Conservation (phyloP, 192 early-diverging fungal species). For the Obelidium mucronatum region DNA sequence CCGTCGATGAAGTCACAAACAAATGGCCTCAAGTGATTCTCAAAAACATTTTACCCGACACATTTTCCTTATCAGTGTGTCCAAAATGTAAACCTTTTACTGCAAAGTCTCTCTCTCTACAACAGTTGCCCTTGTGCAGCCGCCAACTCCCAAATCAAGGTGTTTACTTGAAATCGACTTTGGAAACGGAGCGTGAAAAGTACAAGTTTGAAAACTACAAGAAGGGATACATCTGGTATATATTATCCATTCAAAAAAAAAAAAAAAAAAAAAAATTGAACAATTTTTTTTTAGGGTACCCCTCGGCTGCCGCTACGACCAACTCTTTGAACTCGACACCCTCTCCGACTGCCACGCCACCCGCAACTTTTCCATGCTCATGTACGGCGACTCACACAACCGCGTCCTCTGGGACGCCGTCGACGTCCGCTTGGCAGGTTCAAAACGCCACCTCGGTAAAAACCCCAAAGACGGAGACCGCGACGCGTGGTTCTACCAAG, state of each 20-base stretch:
- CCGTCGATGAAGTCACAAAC: constrained; percentile 4
- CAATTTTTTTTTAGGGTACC: constrained; percentile 6
- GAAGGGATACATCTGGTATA: not conserved
- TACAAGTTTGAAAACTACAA: constrained; percentile 4
- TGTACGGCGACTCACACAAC: constrained; percentile 28
- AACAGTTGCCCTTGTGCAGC: not conserved
- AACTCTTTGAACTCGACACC: constrained; percentile 19
- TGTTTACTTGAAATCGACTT: constrained; percentile 5
- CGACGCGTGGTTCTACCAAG: not conserved
- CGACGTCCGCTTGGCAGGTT: constrained; percentile 8
- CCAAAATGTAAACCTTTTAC: constrained; percentile 4
- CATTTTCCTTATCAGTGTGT: constrained; percentile 2
- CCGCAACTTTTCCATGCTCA: not conserved
- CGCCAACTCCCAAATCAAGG: constrained; percentile 15
- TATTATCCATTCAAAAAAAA: too few relatives aligned
- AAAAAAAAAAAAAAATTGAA: too few relatives aligned
- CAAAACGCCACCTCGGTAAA: not conserved
- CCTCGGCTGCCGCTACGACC: constrained; percentile 31
- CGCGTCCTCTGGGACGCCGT: constrained; percentile 14
- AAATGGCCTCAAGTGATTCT: not conserved
- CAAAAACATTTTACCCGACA: not conserved
- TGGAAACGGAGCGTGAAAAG: constrained; percentile 12
- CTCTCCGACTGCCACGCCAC: not conserved
- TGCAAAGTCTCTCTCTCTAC: not conserved
- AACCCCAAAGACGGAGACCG: not conserved